Base-by-base conservation (phyloP, 2,329 filamentous ascomycete species). In the Stagonosporopsis rhizophila region DNA sequence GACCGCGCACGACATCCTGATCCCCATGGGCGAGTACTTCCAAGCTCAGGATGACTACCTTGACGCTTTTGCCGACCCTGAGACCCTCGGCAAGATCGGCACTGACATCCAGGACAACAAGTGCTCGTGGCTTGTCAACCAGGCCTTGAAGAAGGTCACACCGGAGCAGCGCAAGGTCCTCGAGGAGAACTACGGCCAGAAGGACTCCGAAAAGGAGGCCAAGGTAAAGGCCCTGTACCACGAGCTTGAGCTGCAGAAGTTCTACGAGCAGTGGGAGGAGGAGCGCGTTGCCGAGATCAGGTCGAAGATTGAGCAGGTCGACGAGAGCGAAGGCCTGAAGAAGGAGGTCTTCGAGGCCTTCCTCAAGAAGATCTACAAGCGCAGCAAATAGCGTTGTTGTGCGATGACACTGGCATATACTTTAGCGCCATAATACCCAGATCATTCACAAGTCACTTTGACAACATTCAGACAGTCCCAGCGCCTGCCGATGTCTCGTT, bases 91-190 rank as follows among this genome's bases (percentile, higher is more conserved):
- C 78, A 99, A 99, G 87, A 96, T 98, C 65, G 95, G 95, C 65
- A 99, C 95, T 58, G 95, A 99, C 74, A 99, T 99, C 78, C 89
- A 93, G 84, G 95, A 99, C 82, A 99, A 99, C 86, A 99, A 99
- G 85, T 99, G 95, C 85, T 96, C 91, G 38, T 99, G 95, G 95
- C 82, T 99, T 58, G 86, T 99, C 79, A 99, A 99, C 85, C 89
- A 96, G 80, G 95, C 95, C 42, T 83, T 99, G 57, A 84, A 87
- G 76, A 85, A 89, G 60, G 90, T 86, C 63, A 93, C 85, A 2
- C 87, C 91, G 1, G 92, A 94, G 76, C 95, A 99, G 84, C 88
- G 92, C 73, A 84, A 90, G 79, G 78, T 96, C 35, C 87, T 99
- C 47, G 92, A 97, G 74, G 87, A 91, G 55, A 94, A 96, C 82